Base-by-base conservation (phyloP, 2,329 filamentous ascomycete genomes). In the Fonsecaea pedrosoi region DNA sequence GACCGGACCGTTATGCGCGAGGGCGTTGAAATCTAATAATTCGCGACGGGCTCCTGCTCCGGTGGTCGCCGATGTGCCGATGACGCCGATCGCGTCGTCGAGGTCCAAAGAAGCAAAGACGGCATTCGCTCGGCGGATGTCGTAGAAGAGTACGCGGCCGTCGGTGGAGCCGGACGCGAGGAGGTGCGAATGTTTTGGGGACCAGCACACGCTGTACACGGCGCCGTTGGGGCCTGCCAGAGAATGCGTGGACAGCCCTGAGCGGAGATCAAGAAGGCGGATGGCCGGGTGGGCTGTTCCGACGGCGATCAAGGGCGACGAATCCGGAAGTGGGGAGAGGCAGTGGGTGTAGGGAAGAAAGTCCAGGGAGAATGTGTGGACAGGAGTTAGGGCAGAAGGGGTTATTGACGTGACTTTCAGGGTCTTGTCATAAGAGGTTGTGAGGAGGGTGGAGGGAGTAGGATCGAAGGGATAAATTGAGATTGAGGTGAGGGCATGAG, bases 241-340 rank as follows among this genome's bases (percentile, higher is more conserved):
- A 1, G 89, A 87, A 74, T 93, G 90, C 1, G 90, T 89, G 56
- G 85, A 87, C 15, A 92, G 86, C 2, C 92, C 92, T 0, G 93
- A 94, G 60, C 91, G 90, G 38, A 97, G 83, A 75, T 98, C 94
- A 5, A 97, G 87, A 6, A 98, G 86, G 15, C 93, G 89, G 13
- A 97, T 90, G 32, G 91, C 85, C 6, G 92, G 92, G 75, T 95
- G 89, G 70, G 96, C 92, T 0, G 93, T 96, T 0, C 91, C 94
- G 74, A 92, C 95, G 9, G 94, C 93, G 9, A 97, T 91, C 3
- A 97, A 85, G 0, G 96, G 83, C 85, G 60, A 87, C 81, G 64
- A 92, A 86, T 65, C 94, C 81, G 50, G 89, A 85, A 80, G 76
- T 1, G 79, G 76, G 0, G 93, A 96, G 32, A 92, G 84, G 0